Conservation (phyloP, 140 eudicot genomes). For the Eryngium alpinum region DNA sequence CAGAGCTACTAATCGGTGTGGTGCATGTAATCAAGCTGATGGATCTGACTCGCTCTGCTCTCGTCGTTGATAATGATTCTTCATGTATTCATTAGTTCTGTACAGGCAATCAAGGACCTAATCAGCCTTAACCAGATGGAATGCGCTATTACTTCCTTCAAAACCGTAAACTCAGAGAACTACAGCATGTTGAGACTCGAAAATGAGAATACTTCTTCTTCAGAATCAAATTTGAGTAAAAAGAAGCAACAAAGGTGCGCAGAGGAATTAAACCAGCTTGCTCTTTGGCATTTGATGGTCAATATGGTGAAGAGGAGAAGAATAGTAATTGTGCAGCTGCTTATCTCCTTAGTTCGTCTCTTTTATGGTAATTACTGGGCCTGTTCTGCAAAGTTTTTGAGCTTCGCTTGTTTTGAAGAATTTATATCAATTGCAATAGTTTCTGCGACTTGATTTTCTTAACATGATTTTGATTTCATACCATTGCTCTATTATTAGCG, state of each 20-base stretch:
- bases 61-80: background rate
- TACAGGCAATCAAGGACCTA: conserved; percentile 7
- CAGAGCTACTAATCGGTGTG: background rate
- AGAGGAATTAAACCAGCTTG: background rate
- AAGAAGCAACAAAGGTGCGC: background rate
- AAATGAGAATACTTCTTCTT: background rate
- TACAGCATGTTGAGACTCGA: background rate
- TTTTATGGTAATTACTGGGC: background rate
- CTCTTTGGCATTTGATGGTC: background rate
- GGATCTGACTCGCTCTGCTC: conserved; percentile 10
- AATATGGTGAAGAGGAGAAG: background rate
- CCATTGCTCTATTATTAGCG: no score
- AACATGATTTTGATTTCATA: background rate
- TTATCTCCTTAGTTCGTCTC: background rate
- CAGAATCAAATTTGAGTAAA: background rate
- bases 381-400: background rate
- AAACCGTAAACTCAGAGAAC: background rate
- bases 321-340: background rate
- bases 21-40: conserved; percentile 2
- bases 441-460: background rate
- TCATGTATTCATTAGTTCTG: background rate
- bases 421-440: background rate
- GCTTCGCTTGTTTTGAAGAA: background rate
- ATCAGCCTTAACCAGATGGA: background rate
- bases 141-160: conserved; percentile 6